These are phyloP conservation scores for Populus deltoides DNA, from an alignment of 345 rosid genomes.

Conservation along the genomic window DNA sequence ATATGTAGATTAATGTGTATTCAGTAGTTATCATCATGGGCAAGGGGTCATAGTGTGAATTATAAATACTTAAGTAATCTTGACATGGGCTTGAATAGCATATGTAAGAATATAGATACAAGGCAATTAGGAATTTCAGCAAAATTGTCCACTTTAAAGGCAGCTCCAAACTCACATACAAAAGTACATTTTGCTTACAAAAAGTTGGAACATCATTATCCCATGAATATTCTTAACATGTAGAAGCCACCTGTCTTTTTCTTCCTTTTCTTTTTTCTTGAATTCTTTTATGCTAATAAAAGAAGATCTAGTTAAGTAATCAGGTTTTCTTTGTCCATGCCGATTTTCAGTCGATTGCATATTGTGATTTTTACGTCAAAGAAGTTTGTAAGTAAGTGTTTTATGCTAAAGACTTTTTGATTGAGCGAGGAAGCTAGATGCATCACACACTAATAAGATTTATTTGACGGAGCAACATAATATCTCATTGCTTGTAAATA, in stretches of 20 bases:
- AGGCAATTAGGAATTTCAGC: not conserved
- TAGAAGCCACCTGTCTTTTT: too few species aligned
- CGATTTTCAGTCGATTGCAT: not conserved
- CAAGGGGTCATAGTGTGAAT: not conserved
- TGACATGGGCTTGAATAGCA: not conserved
- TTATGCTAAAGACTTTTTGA: too few species aligned
- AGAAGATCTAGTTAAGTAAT: too few species aligned
- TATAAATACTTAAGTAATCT: not conserved
- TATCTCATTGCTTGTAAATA: too few species aligned
- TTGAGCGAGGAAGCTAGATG: not conserved
- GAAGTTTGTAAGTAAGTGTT: too few species aligned
- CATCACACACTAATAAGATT: not conserved
- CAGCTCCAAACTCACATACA: not conserved
- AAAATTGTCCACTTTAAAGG: not conserved
- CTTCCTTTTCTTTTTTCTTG: too few species aligned
- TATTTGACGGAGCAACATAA: too few species aligned
- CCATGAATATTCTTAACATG: not conserved
- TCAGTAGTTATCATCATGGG: not conserved
- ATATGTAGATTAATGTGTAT: not conserved
- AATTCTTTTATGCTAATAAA: too few species aligned
- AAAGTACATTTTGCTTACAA: not conserved
- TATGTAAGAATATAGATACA: not conserved
- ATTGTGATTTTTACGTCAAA: not conserved
- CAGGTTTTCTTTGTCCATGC: not conserved
- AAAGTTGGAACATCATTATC: not conserved